Base-by-base conservation (phyloP, 169 alveolate species). In the Plasmodium fragile region DNA sequence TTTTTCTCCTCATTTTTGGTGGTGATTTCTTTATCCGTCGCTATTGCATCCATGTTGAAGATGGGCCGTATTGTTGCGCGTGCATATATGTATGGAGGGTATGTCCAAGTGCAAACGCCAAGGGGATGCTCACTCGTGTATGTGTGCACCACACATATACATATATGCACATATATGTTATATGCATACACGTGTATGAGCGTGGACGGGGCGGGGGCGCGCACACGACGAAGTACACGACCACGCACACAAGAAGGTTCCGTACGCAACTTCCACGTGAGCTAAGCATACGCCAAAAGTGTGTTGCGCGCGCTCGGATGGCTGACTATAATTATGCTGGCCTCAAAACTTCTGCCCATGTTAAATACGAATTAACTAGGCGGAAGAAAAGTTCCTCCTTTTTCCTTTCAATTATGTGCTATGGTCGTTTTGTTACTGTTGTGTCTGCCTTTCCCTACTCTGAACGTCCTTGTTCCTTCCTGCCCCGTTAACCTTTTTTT, bases 31-130 rank as follows among this genome's bases (percentile, higher is more conserved):
- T 28, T 73, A n/a, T 85, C 93, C 22, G 41, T 75, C 25, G 30
- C 85, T 75, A 75, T n/a, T 18, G 55, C 78, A 75, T 85, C 93
- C 93, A 85, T 85, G 79, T 59, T 83, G 55, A 22, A 11, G 52
- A 11, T 43, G 11, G 49, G 4, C 7, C 36, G 45, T 32, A 34
- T 65, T 49, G n/a, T 16, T 52, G 30, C 18, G 39, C 77, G 53
- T 65, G 49, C 65, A 70, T 65, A 82, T 52, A 52, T 32, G 70
- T 81, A n/a, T 25, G 45, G 36, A 32, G 30, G 25, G 32, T 81
- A 59, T 18, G 70, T 81, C 41, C 41, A 18, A 7, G 39, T 81
- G 28, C 80, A 45, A 49, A 49, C 22, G 25, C 2, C 59, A 3
- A 22, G 59, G 59, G 53, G 53, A n/a, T 7, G 0, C 13, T 49